Conservation (phyloP, 2,329 filamentous ascomycete genomes). For the Immersiporthe knoxdaviesiana region DNA sequence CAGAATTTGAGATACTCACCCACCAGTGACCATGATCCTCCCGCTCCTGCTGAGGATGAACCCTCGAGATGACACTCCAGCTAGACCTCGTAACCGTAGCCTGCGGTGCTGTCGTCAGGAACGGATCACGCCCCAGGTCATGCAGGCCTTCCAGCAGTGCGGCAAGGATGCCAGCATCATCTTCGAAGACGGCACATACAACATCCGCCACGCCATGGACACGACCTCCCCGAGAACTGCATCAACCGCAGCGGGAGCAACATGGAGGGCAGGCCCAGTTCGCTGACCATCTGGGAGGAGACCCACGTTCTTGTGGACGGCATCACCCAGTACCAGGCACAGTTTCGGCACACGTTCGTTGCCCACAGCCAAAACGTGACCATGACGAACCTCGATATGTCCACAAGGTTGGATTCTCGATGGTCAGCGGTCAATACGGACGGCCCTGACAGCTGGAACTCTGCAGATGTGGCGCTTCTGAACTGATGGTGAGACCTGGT, state of each 20-base stretch:
- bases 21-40: neutral
- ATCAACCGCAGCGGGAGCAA: slow-evolving; percentile 46
- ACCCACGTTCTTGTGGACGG: slow-evolving; percentile 51
- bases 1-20: no score
- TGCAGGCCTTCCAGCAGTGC: slow-evolving; percentile 53
- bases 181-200: slow-evolving; percentile 52
- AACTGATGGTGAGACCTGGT: slow-evolving; percentile 50
- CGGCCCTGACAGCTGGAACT: slow-evolving; percentile 55
- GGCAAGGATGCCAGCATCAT: slow-evolving; percentile 53
- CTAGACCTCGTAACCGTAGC: slow-evolving; percentile 22
- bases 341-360: slow-evolving; percentile 54
- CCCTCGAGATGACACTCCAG: no score
- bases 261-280: slow-evolving; percentile 49
- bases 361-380: slow-evolving; percentile 53
- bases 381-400: slow-evolving; percentile 57
- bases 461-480: slow-evolving; percentile 47
- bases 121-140: slow-evolving; percentile 49
- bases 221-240: slow-evolving; percentile 47
- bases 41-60: no score
- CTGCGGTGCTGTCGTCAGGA: slow-evolving; percentile 32
- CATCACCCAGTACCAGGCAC: slow-evolving; percentile 48
- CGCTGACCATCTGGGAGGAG: slow-evolving; percentile 48
- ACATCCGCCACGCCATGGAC: slow-evolving; percentile 54
- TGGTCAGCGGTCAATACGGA: slow-evolving; percentile 55
- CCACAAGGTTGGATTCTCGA: slow-evolving; percentile 48